A percentile compares a stretch with the other conserved stretches of the same genome.
These are phyloP conservation scores for Tylopilus balloui DNA, from an alignment of 768 basidiomycete genomes.

Conservation along the genomic window DNA sequence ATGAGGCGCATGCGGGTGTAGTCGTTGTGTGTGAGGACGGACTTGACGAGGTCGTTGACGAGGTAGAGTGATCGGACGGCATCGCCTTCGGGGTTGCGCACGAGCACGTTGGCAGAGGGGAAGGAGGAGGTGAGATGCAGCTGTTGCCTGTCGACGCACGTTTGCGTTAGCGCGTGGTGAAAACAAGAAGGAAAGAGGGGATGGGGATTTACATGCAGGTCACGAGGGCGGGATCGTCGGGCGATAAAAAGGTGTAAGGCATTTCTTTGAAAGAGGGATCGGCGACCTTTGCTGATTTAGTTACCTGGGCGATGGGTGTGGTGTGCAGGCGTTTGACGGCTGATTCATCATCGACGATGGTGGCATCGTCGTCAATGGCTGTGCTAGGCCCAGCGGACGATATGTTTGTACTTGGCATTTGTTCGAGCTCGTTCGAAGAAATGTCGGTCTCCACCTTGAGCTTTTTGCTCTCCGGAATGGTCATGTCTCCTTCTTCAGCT, in stretches of 20 bases:
- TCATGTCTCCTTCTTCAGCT: constrained; percentile 39
- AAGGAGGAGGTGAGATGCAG: constrained; percentile 68
- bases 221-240: constrained; percentile 64
- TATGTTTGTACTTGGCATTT: constrained; percentile 2
- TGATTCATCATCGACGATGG: constrained; percentile 2
- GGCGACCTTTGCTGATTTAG: constrained; percentile 15
- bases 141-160: constrained; percentile 48
- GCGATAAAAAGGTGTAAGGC: constrained; percentile 78
- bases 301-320: not conserved
- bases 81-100: constrained; percentile 76
- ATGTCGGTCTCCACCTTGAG: constrained; percentile 36
- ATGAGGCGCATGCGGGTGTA: constrained; percentile 82
- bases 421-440: constrained; percentile 2
- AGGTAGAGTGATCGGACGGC: constrained; percentile 82
- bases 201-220: constrained; percentile 61
- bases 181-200: not conserved
- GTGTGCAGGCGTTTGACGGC: not conserved
- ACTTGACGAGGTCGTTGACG: constrained; percentile 78
- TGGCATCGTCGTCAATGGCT: constrained; percentile 2
- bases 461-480: constrained; percentile 48
- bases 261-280: constrained; percentile 74
- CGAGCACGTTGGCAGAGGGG: constrained; percentile 73
- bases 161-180: not conserved
- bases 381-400: constrained; percentile 2
- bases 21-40: constrained; percentile 76